Base-by-base conservation (phyloP, 2,329 filamentous ascomycete genomes). In the Epichloe sylvatica region DNA sequence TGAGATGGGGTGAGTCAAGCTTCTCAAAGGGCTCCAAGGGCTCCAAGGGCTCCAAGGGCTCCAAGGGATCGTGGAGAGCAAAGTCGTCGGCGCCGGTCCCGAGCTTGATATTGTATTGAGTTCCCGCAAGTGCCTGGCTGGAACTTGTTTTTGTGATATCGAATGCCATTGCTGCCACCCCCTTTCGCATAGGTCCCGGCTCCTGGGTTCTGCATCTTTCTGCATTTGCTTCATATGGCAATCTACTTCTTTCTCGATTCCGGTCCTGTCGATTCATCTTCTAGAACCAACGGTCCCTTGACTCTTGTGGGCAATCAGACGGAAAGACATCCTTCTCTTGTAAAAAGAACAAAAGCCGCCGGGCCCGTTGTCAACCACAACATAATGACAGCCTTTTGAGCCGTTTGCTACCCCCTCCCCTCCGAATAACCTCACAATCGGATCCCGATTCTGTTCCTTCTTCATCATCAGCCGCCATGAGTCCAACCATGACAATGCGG, bases 401-500 rank as follows among this genome's bases (percentile, higher is more conserved):
- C 41, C 17, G 25, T 12, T 17, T 44, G 41, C 15, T 3, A 4
- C 4, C 33, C 8, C 23, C 7, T 11, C 5, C 40, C 19, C 21
- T 4, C 13, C 6, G 11, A 19, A 21, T 8, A 42, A 23, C 13
- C 40, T 21, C 3, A 42, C 12, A 4, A 41, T 13, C 21, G 23
- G 23, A 25, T 25, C 7, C 21, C 19, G 30, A 30, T 13, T 13
- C 9, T 43, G 9, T 12, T 15, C 6, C 21, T 11, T 30, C 6
- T 36, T 15, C 8, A 6, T n/a, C 33, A n/a, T 21, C 42, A n/a
- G 8, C 41, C 17, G 23, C 33, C 25, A 57, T 57, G 57, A 54
- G 49, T 47, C 34, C 52, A 34, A 52, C 53, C 12, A 45, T 54
- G 19, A 49, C 51, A 5, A 34, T 53, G 41, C 49, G 50, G 44